A percentile compares a stretch with the other conserved stretches of the same genome.
These are phyloP conservation scores for Penicillium sp. DNA, from an alignment of 2,329 filamentous ascomycete genomes.

Conservation along the genomic window DNA sequence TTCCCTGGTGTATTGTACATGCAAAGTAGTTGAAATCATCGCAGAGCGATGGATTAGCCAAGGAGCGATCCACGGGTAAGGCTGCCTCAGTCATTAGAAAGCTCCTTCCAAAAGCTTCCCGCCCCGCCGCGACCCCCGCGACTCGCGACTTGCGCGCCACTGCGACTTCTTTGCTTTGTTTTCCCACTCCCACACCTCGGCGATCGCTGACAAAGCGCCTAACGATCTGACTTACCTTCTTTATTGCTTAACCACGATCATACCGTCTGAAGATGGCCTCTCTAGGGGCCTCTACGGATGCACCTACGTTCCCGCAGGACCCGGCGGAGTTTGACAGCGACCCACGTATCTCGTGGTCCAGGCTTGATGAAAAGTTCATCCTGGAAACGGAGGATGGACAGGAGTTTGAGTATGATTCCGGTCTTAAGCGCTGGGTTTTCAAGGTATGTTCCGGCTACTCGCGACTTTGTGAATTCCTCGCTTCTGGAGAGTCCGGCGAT, in stretches of 20 bases:
- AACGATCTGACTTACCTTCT: background rate
- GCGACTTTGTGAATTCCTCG: background rate
- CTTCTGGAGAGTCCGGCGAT: background rate
- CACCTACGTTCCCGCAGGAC: conserved; percentile 57
- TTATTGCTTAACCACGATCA: background rate
- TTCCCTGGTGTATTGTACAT: background rate
- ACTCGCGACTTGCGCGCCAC: background rate
- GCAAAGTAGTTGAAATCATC: background rate
- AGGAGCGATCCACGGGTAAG: conserved; percentile 11
- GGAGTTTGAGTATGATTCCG: conserved; percentile 82
- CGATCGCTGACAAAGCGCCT: background rate
- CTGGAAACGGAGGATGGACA: conserved; percentile 83
- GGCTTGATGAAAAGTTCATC: conserved; percentile 78
- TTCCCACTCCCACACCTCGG: background rate
- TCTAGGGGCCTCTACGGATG: conserved; percentile 22
- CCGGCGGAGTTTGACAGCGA: conserved; percentile 75
- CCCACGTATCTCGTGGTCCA: conserved; percentile 85
- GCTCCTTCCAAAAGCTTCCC: conserved; percentile 21
- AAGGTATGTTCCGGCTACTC: conserved; percentile 52
- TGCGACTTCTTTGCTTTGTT: background rate
- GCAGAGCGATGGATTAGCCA: background rate
- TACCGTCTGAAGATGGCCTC: conserved; percentile 32
- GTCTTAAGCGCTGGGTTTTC: conserved; percentile 76
- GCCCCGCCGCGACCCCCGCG: conserved; percentile 6
- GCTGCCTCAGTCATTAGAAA: background rate